A percentile compares a stretch with the other conserved stretches of the same genome.
Conservation (phyloP, 768 basidiomycete genomes). For the Podaxis sp. region DNA sequence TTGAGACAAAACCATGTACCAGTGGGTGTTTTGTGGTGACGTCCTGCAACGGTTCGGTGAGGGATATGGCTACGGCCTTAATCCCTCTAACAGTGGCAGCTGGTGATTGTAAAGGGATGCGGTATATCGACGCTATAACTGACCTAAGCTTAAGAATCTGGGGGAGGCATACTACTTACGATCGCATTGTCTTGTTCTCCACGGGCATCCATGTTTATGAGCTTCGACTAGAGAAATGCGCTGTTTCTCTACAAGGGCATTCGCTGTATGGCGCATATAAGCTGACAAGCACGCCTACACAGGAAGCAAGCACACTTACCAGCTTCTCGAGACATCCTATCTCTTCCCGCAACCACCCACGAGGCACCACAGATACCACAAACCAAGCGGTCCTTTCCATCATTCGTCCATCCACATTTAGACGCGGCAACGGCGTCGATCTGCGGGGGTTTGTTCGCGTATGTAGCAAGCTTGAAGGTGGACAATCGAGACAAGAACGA, state of each 20-base stretch:
- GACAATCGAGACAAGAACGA: slow-evolving; percentile 71
- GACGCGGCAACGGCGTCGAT: slow-evolving; percentile 80
- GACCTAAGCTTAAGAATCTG: background rate
- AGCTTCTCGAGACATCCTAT: slow-evolving; percentile 72
- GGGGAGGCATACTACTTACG: slow-evolving; percentile 36
- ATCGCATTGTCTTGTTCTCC: slow-evolving; percentile 79
- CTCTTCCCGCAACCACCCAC: slow-evolving; percentile 68
- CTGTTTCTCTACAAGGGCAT: slow-evolving; percentile 72
- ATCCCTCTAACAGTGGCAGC: slow-evolving; percentile 57
- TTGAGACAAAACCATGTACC: slow-evolving; percentile 33
- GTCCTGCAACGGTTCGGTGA: slow-evolving; percentile 50
- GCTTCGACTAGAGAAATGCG: slow-evolving; percentile 55
- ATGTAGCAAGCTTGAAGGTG: slow-evolving; percentile 77
- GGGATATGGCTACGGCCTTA: slow-evolving; percentile 44
- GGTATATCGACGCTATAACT: slow-evolving; percentile 59
- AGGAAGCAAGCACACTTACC: slow-evolving; percentile 44
- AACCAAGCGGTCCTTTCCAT: slow-evolving; percentile 74
- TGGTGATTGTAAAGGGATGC: slow-evolving; percentile 68
- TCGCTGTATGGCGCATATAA: slow-evolving; percentile 37
- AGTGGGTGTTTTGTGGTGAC: slow-evolving; percentile 70
- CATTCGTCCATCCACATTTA: slow-evolving; percentile 80
- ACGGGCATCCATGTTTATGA: slow-evolving; percentile 83
- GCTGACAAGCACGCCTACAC: background rate
- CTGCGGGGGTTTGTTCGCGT: slow-evolving; percentile 68
- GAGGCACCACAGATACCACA: slow-evolving; percentile 69